Percentiles rank a stretch among this genome's conserved stretches.
These are phyloP conservation scores for Sordariomycetes sp. DNA, from an alignment of 2,329 filamentous ascomycete genomes.

Conservation along the genomic window DNA sequence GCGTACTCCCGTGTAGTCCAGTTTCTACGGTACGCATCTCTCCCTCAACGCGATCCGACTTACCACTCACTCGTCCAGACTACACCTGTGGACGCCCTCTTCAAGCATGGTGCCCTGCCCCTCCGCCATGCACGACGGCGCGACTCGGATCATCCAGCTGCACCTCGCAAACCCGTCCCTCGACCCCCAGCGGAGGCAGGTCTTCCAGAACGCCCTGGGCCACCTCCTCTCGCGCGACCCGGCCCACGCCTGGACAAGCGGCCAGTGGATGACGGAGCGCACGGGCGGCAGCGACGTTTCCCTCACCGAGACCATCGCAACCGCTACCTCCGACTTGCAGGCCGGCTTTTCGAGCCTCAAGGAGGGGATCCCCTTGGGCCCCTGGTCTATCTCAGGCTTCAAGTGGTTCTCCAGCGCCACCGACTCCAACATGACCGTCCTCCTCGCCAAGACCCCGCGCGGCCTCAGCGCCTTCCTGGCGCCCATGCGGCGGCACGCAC, in stretches of 20 bases:
- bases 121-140: conserved; percentile 33
- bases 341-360: conserved; percentile 50
- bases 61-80: not conserved
- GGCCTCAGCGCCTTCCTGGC: conserved; percentile 53
- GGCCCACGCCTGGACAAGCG: conserved; percentile 53
- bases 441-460: conserved; percentile 43
- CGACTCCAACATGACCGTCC: conserved; percentile 38
- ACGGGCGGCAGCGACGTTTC: conserved; percentile 60
- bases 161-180: conserved; percentile 25
- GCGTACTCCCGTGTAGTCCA: conserved; percentile 10
- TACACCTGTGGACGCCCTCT: conserved; percentile 5
- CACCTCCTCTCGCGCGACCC: conserved; percentile 28
- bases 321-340: conserved; percentile 7
- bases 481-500: conserved; percentile 41
- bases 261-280: conserved; percentile 71
- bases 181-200: conserved; percentile 19
- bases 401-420: conserved; percentile 42
- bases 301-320: conserved; percentile 51
- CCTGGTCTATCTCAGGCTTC: conserved; percentile 54
- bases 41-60: not conserved
- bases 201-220: conserved; percentile 40
- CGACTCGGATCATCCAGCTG: conserved; percentile 35
- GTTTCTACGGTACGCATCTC: conserved; percentile 4
- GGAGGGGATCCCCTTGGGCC: conserved; percentile 45
- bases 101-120: conserved; percentile 3